Base-by-base conservation (phyloP, 2,329 filamentous ascomycete species). In the Nothopassalora personata region DNA sequence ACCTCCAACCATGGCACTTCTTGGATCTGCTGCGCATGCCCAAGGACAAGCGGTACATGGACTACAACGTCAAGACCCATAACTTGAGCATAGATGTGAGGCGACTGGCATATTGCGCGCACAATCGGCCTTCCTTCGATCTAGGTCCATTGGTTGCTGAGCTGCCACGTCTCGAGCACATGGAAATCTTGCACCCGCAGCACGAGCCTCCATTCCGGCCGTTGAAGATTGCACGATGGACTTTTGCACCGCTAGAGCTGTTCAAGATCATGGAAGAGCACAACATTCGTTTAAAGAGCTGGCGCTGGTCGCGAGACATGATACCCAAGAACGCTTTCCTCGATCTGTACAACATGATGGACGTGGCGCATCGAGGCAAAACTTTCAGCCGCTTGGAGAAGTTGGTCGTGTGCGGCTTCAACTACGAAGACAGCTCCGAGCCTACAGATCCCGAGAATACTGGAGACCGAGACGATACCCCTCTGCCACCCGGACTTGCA, bases 41-140 rank as follows among this genome's bases (percentile, higher is more conserved):
- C 2, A 59, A 64, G 7, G 63, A 68, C 10, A 67, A 64, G 31
- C 66, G 66, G 3, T 68, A 69, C 53, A 70, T 76, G 62, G 86
- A 89, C 62, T 93, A 93, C 71, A 79, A 82, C 45, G 80, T 80
- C 6, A 95, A 91, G 75, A 80, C 94, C 53, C 83, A 86, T 68
- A 79, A 82, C 7, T 75, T 96, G 23, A 83, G 85, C 59, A 77
- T 95, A 51, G 86, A 94, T 68, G 85, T 87, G 10, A 81, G 79
- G 39, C 81, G 76, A 59, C 79, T 85, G 53, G 74, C 79, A 45
- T 81, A 83, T 65, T 80, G 79, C 54, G 81, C 81, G 68, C 79
- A 77, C 11, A 76, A 79, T 2, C 75, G 78, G 46, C 81, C 80
- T 10, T 80, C 82, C 23, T 76, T 86, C 57, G 80, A 86, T 60